Base-by-base conservation (phyloP, 2,329 filamentous ascomycete species). In the Colletotrichum endophyticum region DNA sequence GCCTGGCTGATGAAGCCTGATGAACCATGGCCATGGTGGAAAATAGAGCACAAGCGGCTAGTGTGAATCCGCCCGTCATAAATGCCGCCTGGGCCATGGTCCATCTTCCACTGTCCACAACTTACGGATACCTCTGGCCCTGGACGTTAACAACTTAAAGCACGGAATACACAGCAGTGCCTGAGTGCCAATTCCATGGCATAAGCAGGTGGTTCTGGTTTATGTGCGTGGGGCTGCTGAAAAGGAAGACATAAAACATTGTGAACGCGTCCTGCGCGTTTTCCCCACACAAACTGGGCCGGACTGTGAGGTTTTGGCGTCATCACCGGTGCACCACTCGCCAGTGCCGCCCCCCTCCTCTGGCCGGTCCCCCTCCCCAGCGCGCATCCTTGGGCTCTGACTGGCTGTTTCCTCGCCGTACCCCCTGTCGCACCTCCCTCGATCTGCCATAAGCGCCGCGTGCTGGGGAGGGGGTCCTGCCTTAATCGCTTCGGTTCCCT, bases 401-500 rank as follows among this genome's bases (percentile, higher is more conserved):
- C 32, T 73, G 74, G 74, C n/a, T 13, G 15, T 22, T 64, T 13
- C 11, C 34, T 22, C 64, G 44, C 13, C 32, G n/a, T 12, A 8
- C 19, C 64, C 70, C 73, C 73, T 73, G 73, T 76, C 73, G 64
- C 70, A 76, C 70, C 73, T 76, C 63, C 70, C 69, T 68, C 62
- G 73, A 75, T 75, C 73, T 75, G 73, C 63, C 70, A 69, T 76
- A 69, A 76, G 73, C 73, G 73, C 70, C 64, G 53, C 22, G 57
- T 57, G 57, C 73, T 76, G 64, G 73, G 69, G 72, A 30, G 22
- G 56, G 59, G 62, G 70, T 64, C 70, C 57, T 73, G 73, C 61
- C 70, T 76, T 73, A 39, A 49, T 49, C 32, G 36, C 57, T 56
- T 49, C 32, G 36, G 39, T 56, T 73, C 70, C 66, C 25, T 27